These are phyloP conservation scores for Pestalotiopsis sp. DNA, from an alignment of 2,329 filamentous ascomycete genomes.

Conservation along the genomic window DNA sequence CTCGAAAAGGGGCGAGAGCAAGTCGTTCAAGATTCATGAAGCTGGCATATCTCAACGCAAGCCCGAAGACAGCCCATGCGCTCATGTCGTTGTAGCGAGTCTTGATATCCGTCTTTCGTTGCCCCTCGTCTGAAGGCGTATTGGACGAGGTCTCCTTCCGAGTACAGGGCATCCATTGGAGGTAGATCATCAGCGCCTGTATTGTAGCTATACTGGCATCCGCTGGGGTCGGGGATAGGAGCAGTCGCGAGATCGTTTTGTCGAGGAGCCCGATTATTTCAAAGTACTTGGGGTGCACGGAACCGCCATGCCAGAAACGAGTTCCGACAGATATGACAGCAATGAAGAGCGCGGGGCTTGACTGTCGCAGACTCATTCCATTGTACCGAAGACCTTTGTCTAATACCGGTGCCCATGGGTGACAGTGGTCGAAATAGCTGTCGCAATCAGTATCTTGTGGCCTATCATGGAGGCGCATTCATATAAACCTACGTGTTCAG, in stretches of 20 bases:
- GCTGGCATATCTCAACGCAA: constrained; percentile 1
- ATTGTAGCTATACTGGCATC: constrained; percentile 1
- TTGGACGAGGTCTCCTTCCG: neutral
- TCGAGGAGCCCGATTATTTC: neutral
- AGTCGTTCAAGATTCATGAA: constrained; percentile 3
- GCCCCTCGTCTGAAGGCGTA: neutral
- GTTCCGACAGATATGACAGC: neutral
- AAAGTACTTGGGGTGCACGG: constrained; percentile 4
- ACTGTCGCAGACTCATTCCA: neutral
- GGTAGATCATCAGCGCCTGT: constrained; percentile 6
- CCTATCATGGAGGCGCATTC: neutral
- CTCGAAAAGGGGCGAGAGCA: constrained; percentile 1
- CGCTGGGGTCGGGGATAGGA: neutral
- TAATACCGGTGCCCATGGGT: constrained; percentile 3
- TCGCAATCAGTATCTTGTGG: neutral
- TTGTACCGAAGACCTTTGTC: neutral
- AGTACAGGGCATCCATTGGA: constrained; percentile 9
- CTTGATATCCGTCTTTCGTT: neutral
- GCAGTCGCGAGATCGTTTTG: constrained; percentile 2
- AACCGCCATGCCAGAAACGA: constrained; percentile 2
- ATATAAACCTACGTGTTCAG: constrained; percentile 2
- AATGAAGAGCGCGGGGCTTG: neutral
- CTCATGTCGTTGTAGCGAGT: constrained; percentile 9
- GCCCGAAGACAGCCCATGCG: constrained; percentile 4
- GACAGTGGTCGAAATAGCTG: constrained; percentile 5